These are phyloP conservation scores for Trichophyton rubrum DNA, from an alignment of 2,329 filamentous ascomycete species.

Conservation along the genomic window DNA sequence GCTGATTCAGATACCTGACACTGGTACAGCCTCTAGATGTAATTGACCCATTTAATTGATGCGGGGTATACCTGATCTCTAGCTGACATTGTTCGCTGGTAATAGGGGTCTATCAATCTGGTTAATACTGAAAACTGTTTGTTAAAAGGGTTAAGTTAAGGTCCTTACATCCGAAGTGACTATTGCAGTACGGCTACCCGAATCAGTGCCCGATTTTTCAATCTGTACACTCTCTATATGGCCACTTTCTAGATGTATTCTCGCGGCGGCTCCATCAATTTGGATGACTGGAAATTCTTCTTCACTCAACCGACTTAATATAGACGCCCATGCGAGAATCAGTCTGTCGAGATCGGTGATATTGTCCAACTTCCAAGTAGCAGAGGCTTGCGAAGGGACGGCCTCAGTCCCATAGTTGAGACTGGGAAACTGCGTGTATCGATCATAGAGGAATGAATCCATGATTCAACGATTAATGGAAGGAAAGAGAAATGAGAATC, in stretches of 20 bases:
- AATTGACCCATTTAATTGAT: conserved; percentile 17
- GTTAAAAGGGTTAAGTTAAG: not conserved
- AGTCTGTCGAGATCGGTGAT: conserved; percentile 7
- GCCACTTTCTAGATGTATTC: conserved; percentile 16
- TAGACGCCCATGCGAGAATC: conserved; percentile 19
- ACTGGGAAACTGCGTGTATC: conserved; percentile 13
- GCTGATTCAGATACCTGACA: conserved; percentile 18
- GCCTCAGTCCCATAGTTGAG: conserved; percentile 12
- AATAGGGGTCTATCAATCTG: not conserved
- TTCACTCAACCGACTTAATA: conserved; percentile 22
- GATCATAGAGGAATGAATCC: not conserved
- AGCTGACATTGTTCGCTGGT: conserved; percentile 13
- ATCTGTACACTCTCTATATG: conserved; percentile 14
- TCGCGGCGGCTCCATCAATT: conserved; percentile 20
- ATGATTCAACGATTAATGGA: not conserved
- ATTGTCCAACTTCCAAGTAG: conserved; percentile 8
- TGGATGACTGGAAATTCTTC: conserved; percentile 23
- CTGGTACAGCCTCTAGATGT: conserved; percentile 18
- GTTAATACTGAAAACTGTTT: not conserved
- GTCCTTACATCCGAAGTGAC: conserved; percentile 15
- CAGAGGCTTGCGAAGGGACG: not conserved
- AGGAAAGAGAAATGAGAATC: not conserved
- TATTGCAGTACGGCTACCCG: conserved; percentile 18
- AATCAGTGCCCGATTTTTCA: conserved; percentile 9
- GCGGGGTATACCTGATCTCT: conserved; percentile 17